A percentile compares a stretch with the other conserved stretches of the same genome.
Evolutionary conservation across 345 rosid species (phyloP).

Genomic region (Jatropha curcas): DNA sequence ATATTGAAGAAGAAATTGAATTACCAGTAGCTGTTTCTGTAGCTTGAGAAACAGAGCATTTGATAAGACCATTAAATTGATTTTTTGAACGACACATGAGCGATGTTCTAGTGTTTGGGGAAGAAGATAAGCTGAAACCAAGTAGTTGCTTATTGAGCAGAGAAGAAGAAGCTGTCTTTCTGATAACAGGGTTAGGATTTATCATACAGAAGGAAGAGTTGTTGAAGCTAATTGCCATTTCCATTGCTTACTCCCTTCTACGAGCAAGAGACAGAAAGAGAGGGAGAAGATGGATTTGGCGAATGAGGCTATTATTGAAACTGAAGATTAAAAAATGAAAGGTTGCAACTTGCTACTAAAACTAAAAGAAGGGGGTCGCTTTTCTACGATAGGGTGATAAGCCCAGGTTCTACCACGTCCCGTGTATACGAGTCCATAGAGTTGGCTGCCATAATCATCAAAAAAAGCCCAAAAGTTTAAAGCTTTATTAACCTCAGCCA

Average conservation of each 20-base stretch:
- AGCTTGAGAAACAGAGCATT: conserved; percentile 67
- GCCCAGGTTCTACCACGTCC: conserved; percentile 11
- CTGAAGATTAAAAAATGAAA: conserved; percentile 14
- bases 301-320: conserved; percentile 35
- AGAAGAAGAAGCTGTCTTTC: conserved; percentile 19
- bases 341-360: neutral
- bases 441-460: neutral
- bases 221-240: conserved; percentile 55
- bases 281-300: conserved; percentile 37
- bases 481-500: conserved; percentile 5
- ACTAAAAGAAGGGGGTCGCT: too few species aligned
- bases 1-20: too few species aligned
- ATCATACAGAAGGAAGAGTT: conserved; percentile 37
- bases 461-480: neutral
- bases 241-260: conserved; percentile 38
- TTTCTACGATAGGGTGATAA: neutral
- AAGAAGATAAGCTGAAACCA: conserved; percentile 46
- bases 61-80: conserved; percentile 40
- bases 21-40: conserved; percentile 59
- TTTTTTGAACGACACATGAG: conserved; percentile 45
- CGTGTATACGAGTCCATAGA: neutral
- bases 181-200: conserved; percentile 25
- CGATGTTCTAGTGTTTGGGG: conserved; percentile 27
- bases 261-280: conserved; percentile 4
- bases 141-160: conserved; percentile 40